These are phyloP conservation scores for Suillus ampliporus DNA, from an alignment of 768 basidiomycete genomes.

Conservation along the genomic window DNA sequence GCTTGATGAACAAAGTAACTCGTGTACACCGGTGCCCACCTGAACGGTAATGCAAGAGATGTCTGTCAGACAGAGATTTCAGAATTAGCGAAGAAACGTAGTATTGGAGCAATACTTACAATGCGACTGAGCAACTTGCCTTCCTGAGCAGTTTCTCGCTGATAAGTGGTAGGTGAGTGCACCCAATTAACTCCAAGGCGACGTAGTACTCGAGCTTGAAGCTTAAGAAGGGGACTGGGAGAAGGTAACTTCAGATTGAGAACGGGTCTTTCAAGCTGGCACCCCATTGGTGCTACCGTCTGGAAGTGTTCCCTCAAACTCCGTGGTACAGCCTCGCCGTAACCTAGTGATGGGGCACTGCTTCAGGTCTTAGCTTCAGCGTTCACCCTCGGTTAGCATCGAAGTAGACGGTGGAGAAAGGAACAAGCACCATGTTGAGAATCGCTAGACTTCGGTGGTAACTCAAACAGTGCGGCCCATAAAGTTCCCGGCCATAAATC, in stretches of 20 bases:
- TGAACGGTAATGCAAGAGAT: slow-evolving; percentile 83
- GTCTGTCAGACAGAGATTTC: slow-evolving; percentile 81
- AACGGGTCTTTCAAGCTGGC: slow-evolving; percentile 87
- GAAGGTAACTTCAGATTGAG: no score
- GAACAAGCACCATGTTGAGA: no score
- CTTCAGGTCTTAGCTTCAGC: no score
- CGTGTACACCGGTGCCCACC: slow-evolving; percentile 94
- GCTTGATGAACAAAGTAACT: slow-evolving; percentile 92
- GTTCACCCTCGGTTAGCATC: no score
- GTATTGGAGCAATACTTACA: slow-evolving; percentile 76
- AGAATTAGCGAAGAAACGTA: slow-evolving; percentile 91
- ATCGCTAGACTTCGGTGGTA: no score
- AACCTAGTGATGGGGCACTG: no score
- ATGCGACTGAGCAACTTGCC: slow-evolving; percentile 46
- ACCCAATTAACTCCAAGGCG: slow-evolving; percentile 95
- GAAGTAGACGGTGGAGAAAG: no score
- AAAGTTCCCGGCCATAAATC: no score
- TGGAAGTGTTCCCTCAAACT: slow-evolving; percentile 59
- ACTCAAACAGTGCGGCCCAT: no score
- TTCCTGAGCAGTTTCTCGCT: slow-evolving; percentile 80
- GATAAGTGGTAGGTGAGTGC: slow-evolving; percentile 93
- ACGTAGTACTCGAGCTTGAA: slow-evolving; percentile 86
- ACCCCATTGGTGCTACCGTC: slow-evolving; percentile 66
- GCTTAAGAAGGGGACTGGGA: no score
- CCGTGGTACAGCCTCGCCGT: slow-evolving; percentile 14